Percentiles rank a stretch among this genome's conserved stretches.
phyloP scores from a whole-genome alignment of 2,329 filamentous ascomycete genomes.

The Talaromyces sp. region DNA sequence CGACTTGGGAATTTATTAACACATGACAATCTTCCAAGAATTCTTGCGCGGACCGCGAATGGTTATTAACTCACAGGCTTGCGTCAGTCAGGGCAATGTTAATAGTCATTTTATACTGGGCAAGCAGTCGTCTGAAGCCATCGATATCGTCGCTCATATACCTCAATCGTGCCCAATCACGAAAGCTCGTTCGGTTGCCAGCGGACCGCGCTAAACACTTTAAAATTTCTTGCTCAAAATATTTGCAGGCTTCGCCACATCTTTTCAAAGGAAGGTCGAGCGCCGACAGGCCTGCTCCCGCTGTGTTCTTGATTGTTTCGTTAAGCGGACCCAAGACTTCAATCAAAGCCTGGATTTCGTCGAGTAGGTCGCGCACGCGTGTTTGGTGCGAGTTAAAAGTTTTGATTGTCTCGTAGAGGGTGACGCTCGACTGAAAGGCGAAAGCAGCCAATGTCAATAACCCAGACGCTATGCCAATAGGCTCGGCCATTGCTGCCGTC shows the following conservation, averaged over 20 bases:
- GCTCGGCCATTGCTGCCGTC: constrained; percentile 30
- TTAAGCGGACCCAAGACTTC: constrained; percentile 32
- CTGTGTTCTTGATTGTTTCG: constrained; percentile 24
- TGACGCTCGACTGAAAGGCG: constrained; percentile 35
- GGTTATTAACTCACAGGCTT: constrained; percentile 36
- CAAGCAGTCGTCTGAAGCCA: constrained; percentile 36
- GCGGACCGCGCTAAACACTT: constrained; percentile 33
- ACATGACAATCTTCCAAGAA: too few relatives aligned
- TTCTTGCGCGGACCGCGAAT: constrained; percentile 1
- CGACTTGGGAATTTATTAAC: constrained; percentile 14
- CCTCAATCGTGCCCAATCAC: constrained; percentile 42
- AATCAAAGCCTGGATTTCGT: constrained; percentile 38
- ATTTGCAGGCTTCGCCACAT: constrained; percentile 41
- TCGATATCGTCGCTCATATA: constrained; percentile 45
- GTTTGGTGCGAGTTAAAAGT: constrained; percentile 36
- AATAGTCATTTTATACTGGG: constrained; percentile 41
- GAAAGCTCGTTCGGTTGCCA: constrained; percentile 36
- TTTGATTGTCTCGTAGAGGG: constrained; percentile 34
- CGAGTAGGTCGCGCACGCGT: constrained; percentile 36
- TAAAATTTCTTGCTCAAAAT: constrained; percentile 37
- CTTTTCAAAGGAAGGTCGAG: constrained; percentile 37
- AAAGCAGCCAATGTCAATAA: constrained; percentile 34
- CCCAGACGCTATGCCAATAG: constrained; percentile 35
- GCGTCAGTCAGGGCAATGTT: constrained; percentile 38
- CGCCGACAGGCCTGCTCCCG: constrained; percentile 23